phyloP scores from a whole-genome alignment of 1,139 yeast genomes.

The Suzukiozyma palmioleophila region DNA sequence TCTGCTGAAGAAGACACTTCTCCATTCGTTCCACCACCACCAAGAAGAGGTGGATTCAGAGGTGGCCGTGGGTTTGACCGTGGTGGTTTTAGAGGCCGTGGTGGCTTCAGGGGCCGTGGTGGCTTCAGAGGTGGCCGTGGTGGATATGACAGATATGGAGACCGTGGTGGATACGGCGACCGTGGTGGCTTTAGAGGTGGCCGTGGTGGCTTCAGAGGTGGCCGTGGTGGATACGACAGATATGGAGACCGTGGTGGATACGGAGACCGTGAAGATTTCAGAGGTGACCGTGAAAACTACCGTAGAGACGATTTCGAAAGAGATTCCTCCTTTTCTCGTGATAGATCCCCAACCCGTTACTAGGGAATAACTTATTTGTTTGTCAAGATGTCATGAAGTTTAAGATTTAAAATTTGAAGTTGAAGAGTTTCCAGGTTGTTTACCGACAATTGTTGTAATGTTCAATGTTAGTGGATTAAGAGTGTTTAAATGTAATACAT shows the following conservation, averaged over 20 bases:
- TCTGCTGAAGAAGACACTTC: slow-evolving; percentile 77
- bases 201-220: slow-evolving; percentile 26
- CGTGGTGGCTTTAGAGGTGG: slow-evolving; percentile 39
- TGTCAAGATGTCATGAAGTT: slow-evolving; percentile 1
- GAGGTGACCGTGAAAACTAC: slow-evolving; percentile 22
- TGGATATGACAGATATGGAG: slow-evolving; percentile 31
- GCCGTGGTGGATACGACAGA: slow-evolving; percentile 33
- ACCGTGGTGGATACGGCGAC: slow-evolving; percentile 27
- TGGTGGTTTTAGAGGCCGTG: slow-evolving; percentile 29
- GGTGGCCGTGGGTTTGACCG: slow-evolving; percentile 28
- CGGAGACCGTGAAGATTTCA: slow-evolving; percentile 39
- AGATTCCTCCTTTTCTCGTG: slow-evolving; percentile 39
- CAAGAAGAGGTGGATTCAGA: slow-evolving; percentile 46
- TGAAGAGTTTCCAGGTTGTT: not conserved
- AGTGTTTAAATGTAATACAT: slow-evolving; percentile 5
- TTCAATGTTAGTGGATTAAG: slow-evolving; percentile 4
- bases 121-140: slow-evolving; percentile 25
- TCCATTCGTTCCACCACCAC: slow-evolving; percentile 67
- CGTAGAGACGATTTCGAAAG: slow-evolving; percentile 19
- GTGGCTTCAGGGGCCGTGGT: slow-evolving; percentile 38
- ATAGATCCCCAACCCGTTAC: slow-evolving; percentile 47
- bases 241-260: slow-evolving; percentile 32
- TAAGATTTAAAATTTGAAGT: slow-evolving; percentile 1
- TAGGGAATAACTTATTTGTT: slow-evolving; percentile 17
- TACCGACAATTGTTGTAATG: not conserved